Conservation (phyloP, 2,329 filamentous ascomycete genomes). For the Colletotrichum kahawae region DNA sequence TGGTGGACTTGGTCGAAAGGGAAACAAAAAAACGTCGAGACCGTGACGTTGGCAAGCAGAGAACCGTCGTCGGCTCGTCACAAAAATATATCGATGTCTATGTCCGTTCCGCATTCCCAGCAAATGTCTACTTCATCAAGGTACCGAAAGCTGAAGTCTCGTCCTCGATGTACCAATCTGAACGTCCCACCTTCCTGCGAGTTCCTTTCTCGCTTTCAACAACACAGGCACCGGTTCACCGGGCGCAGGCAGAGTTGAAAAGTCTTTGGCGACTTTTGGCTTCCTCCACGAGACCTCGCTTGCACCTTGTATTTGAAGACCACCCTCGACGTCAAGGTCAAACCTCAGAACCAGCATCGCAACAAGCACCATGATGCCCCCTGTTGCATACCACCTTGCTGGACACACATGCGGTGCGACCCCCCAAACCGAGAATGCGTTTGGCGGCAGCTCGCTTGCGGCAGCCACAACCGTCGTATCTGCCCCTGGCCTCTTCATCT, state of each 20-base stretch:
- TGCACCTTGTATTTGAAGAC: background rate
- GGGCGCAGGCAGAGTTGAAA: background rate
- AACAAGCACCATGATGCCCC: background rate
- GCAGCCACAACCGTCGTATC: background rate
- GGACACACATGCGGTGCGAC: constrained; percentile 1
- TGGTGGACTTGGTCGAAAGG: no score
- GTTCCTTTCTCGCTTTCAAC: background rate
- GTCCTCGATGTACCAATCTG: background rate
- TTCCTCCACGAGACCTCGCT: background rate
- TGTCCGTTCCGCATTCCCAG: no score
- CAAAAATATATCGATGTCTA: no score
- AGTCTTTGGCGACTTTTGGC: background rate
- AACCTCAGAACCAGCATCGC: background rate
- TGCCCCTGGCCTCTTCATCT: background rate
- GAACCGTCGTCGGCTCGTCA: no score
- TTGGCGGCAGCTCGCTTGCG: background rate
- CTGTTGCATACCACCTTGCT: constrained; percentile 3
- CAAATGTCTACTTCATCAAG: background rate
- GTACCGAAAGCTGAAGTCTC: background rate
- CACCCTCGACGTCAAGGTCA: background rate
- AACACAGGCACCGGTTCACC: background rate
- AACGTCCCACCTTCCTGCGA: background rate
- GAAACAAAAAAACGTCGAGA: no score
- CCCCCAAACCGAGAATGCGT: background rate
- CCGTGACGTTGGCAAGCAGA: no score